Base-by-base conservation (phyloP, 2,329 filamentous ascomycete species). In the Aquanectria penicillioides region DNA sequence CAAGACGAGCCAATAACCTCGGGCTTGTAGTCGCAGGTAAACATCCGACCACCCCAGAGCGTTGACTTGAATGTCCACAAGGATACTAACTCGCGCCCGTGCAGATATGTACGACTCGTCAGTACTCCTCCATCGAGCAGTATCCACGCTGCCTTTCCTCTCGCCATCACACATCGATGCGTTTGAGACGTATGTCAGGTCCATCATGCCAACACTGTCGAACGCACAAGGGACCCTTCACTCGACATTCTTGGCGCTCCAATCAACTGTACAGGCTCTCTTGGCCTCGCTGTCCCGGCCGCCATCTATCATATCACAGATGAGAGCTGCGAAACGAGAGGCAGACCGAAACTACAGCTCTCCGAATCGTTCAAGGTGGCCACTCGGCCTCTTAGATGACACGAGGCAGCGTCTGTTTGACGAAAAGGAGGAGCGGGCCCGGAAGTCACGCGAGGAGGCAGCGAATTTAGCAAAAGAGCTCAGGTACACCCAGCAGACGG, bases 401-500 rank as follows among this genome's bases (percentile, higher is more conserved):
- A 93, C 94, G 1, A 85, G 94, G 17, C 89, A 91, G 72, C 87
- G 92, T 25, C 83, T 93, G 9, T 90, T 93, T 67, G 89, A 93
- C 63, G 95, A 98, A 57, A 91, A 92, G 37, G 91, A 93, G 77
- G 89, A 91, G 64, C 92, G 91, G 68, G 91, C 92, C 31, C 83
- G 86, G 12, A 88, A 89, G 63, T 87, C 86, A 18, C 86, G 89
- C 63, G 77, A 82, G 15, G 92, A 97, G 72, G 85, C 92, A 10
- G 86, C 89, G 17, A 85, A 87, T 37, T 77, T 97, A n/a, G 89
- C 90, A 0, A 87, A 87, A 48, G 95, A 99, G 75, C 80, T 99
- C 53, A 82, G 93, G 46, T 97, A 95, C 75, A 97, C 94, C 43
- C 94, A 97, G 77, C 92, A 96, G 75, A 93, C 94, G 12, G 94